Evolutionary conservation across 2,329 filamentous ascomycete species (phyloP).

Genomic region (Xylariomycetidae sp.): DNA sequence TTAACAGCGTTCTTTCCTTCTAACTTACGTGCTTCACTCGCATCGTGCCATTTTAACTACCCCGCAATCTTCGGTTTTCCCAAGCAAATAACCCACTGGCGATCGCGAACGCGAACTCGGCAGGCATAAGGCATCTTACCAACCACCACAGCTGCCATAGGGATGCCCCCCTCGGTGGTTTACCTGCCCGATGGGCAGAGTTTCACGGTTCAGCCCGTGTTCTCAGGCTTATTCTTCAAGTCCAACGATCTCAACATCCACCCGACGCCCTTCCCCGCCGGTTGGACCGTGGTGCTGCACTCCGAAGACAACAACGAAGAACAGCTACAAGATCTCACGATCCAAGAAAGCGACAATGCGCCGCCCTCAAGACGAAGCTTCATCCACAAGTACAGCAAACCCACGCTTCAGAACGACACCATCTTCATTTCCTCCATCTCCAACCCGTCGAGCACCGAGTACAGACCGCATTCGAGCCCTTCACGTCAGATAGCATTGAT

Average conservation of each 20-base stretch:
- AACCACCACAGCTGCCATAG: too few relatives aligned
- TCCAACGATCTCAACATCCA: conserved; percentile 66
- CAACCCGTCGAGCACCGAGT: conserved; percentile 73
- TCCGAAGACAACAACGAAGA: conserved; percentile 46
- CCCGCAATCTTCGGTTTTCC: too few relatives aligned
- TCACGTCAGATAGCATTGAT: conserved; percentile 93
- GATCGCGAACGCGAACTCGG: too few relatives aligned
- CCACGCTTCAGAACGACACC: conserved; percentile 72
- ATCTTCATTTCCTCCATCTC: conserved; percentile 91
- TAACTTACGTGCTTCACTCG: too few relatives aligned
- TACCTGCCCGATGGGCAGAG: conserved; percentile 84
- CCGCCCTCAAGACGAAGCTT: conserved; percentile 27
- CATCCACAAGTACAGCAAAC: conserved; percentile 62
- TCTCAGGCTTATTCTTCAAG: conserved; percentile 89
- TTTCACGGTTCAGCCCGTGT: conserved; percentile 76
- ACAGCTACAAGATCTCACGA: conserved; percentile 21
- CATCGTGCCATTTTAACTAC: too few relatives aligned
- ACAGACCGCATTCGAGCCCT: conserved; percentile 71
- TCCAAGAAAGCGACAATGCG: conserved; percentile 24
- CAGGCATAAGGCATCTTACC: too few relatives aligned
- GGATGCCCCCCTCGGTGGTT: conserved; percentile 39
- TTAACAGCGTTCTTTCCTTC: too few relatives aligned
- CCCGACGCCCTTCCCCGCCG: conserved; percentile 68
- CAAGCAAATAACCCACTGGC: too few relatives aligned
- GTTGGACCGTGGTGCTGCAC: conserved; percentile 85